Conservation (phyloP, 1,284 basidiomycete genomes). For the Melampsora americana region DNA sequence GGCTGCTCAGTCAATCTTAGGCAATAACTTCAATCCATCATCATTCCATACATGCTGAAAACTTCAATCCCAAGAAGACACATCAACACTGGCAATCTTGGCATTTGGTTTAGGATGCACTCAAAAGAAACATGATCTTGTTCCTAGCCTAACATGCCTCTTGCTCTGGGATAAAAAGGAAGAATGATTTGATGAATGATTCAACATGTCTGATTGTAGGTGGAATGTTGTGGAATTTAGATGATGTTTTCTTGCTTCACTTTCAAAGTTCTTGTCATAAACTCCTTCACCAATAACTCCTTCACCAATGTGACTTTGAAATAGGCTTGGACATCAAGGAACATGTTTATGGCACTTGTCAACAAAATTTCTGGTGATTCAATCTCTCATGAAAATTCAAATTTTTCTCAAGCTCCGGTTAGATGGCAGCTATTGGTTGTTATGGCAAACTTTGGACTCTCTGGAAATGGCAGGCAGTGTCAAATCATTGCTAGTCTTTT, state of each 20-base stretch:
- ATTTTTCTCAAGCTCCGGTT: neutral
- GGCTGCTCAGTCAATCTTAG: neutral
- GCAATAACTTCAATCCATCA: neutral
- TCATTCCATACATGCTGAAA: neutral
- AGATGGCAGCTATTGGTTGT: too few species aligned
- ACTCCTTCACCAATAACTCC: neutral
- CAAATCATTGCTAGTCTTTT: neutral
- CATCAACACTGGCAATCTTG: neutral
- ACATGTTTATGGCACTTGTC: neutral
- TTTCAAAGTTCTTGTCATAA: neutral
- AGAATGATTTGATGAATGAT: neutral
- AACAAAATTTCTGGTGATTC: neutral
- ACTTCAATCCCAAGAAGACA: neutral
- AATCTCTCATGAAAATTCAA: neutral
- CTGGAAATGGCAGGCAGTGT: too few species aligned
- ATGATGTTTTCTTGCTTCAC: too few species aligned
- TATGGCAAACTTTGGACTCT: too few species aligned
- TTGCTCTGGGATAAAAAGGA: neutral
- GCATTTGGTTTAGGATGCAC: neutral
- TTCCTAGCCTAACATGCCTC: neutral
- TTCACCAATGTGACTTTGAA: neutral
- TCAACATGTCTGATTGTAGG: neutral
- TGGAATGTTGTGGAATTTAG: neutral
- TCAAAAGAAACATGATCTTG: neutral
- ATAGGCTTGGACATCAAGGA: neutral